Evolutionary conservation across 2,329 filamentous ascomycete species (phyloP).

Genomic region (Botrytis sinoallii): DNA sequence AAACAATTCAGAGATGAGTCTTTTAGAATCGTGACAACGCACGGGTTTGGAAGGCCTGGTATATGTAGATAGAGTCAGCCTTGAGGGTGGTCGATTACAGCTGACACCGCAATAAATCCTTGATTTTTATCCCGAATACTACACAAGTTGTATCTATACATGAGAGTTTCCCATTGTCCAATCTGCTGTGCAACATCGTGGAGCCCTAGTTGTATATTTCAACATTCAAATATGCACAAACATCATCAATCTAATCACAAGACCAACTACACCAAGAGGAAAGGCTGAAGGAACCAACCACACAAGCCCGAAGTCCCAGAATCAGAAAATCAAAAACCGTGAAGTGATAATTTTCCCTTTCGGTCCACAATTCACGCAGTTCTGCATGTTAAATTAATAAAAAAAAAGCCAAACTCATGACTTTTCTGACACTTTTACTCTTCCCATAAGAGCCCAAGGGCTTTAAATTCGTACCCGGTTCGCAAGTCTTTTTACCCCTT

Average conservation of each 20-base stretch:
- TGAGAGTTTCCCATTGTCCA: slow-evolving; percentile 1
- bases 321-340: background rate
- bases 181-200: slow-evolving; percentile 18
- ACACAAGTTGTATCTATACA: background rate
- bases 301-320: slow-evolving; percentile 4
- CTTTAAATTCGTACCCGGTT: background rate
- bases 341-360: slow-evolving; percentile 10
- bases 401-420: background rate
- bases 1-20: slow-evolving; percentile 5
- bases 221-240: slow-evolving; percentile 12
- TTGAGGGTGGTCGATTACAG: slow-evolving; percentile 14
- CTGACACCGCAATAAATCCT: slow-evolving; percentile 2
- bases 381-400: slow-evolving; percentile 2
- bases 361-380: slow-evolving; percentile 10
- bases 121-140: background rate
- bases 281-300: slow-evolving; percentile 15
- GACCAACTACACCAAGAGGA: slow-evolving; percentile 17
- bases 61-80: slow-evolving; percentile 21
- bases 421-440: background rate
- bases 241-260: slow-evolving; percentile 15
- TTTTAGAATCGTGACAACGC: slow-evolving; percentile 18
- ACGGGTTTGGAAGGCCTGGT: slow-evolving; percentile 1
- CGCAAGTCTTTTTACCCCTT: slow-evolving; percentile 3
- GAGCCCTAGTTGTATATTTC: background rate
- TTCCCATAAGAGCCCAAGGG: slow-evolving; percentile 12